Base-by-base conservation (phyloP, 768 basidiomycete species). In the Sporobolomyces pararoseus region DNA sequence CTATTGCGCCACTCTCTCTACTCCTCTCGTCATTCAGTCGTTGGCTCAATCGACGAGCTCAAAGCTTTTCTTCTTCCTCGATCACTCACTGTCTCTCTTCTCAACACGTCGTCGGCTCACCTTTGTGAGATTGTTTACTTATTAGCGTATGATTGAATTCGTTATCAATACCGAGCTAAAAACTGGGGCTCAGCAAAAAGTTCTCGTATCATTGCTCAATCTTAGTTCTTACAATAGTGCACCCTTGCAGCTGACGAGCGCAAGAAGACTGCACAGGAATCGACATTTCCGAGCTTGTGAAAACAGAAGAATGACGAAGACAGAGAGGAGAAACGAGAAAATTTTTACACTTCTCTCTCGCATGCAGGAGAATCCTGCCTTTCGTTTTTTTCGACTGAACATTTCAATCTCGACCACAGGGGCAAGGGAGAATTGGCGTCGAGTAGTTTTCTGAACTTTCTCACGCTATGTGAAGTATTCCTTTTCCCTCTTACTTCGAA, bases 351-450 rank as follows among this genome's bases (percentile, higher is more conserved):
- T 7, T 16, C 51, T n/a, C n/a, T n/a, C n/a, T n/a, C 16, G 14
- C 53, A 10, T 44, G 58, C 58, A 60, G 42, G 58, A 60, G 14
- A 46, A 21, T 42, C 42, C 42, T 46, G 58, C 58, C 10, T 19
- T 12, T 29, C 52, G 52, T 10, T 10, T 53, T 25, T 9, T 29
- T 16, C 52, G 25, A 53, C 12, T 12, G 27, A 7, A 58, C 19
- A 49, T 61, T 61, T 35, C 46, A 34, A 61, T 61, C 29, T 35
- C 29, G 46, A 61, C 59, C 59, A 61, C 14, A 35, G 59, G 59
- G 46, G 59, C n/a, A n/a, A n/a, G n/a, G n/a, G n/a, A n/a, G n/a
- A n/a, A n/a, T n/a, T n/a, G 9, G 6, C 35, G 10, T 47, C 46
- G 46, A 47, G n/a, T n/a, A n/a, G n/a, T n/a, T n/a, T n/a, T 42